phyloP scores from a whole-genome alignment of 2,329 filamentous ascomycete species.

The Claviceps sorghi region DNA sequence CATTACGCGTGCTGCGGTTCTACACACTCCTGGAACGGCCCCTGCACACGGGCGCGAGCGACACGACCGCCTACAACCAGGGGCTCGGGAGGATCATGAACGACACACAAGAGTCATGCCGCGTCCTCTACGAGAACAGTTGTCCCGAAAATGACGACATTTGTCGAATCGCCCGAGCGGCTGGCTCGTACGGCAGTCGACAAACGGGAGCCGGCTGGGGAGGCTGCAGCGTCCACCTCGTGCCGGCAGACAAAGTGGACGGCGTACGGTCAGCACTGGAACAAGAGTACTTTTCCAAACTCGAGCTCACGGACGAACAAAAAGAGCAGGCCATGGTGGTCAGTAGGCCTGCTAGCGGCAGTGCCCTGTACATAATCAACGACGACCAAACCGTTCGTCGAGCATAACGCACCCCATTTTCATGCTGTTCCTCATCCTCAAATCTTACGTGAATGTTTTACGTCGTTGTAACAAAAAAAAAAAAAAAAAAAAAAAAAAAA shows the following conservation, averaged over 20 bases:
- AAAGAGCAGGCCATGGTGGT: conserved; percentile 70
- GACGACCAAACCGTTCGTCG: conserved; percentile 11
- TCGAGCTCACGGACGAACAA: conserved; percentile 52
- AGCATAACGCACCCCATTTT: neutral
- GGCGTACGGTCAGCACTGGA: conserved; percentile 64
- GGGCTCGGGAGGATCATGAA: conserved; percentile 75
- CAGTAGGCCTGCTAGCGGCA: conserved; percentile 70
- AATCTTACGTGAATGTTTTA: too few relatives aligned
- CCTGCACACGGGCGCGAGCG: conserved; percentile 25
- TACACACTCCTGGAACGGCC: conserved; percentile 55
- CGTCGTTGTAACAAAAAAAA: too few relatives aligned
- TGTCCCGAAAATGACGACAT: conserved; percentile 85
- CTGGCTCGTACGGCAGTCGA: conserved; percentile 71
- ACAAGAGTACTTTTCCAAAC: conserved; percentile 67
- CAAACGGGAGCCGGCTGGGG: conserved; percentile 94
- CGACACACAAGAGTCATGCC: conserved; percentile 74
- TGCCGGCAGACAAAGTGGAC: conserved; percentile 69
- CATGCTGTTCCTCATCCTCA: neutral
- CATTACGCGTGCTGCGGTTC: conserved; percentile 73
- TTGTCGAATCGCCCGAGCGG: conserved; percentile 61
- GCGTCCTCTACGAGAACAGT: conserved; percentile 79
- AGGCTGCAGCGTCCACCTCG: conserved; percentile 86
- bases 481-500: too few relatives aligned
- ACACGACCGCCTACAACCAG: conserved; percentile 46
- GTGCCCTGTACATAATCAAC: conserved; percentile 34